Evolutionary conservation across 331 rosid species (phyloP).

Genomic region (Quercus phellos): DNA sequence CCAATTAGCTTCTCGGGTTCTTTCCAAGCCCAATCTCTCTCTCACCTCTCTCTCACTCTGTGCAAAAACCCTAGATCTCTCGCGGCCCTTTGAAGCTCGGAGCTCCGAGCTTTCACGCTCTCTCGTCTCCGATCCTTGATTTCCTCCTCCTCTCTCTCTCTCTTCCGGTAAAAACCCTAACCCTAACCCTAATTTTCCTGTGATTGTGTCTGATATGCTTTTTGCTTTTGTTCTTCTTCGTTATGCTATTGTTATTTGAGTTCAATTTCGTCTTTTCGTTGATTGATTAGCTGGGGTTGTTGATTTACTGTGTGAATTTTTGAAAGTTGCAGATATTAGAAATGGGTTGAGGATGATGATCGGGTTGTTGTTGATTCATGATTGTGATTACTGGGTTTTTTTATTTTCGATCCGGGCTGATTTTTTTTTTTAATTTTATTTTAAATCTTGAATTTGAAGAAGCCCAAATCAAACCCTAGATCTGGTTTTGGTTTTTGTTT

Average conservation of each 20-base stretch:
- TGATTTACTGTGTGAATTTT: too few species aligned
- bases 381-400: background rate
- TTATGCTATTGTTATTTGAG: background rate
- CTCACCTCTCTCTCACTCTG: conserved; percentile 29
- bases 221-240: background rate
- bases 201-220: background rate
- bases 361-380: background rate
- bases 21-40: conserved; percentile 72
- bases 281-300: background rate
- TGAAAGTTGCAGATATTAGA: background rate
- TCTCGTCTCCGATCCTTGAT: conserved; percentile 11
- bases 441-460: background rate
- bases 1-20: conserved; percentile 84
- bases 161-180: conserved; percentile 10
- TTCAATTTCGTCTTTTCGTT: background rate
- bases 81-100: conserved; percentile 39
- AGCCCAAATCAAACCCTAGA: conserved; percentile 26
- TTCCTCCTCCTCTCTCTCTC: background rate
- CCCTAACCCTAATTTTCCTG: conserved; percentile 17
- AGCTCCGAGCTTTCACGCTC: conserved; percentile 20
- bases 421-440: background rate
- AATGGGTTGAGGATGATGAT: background rate
- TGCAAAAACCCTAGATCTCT: conserved; percentile 67
- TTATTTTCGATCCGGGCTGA: conserved; percentile 31
- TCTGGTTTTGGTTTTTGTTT: background rate